Evolutionary conservation across 1,284 basidiomycete genomes (phyloP), one percentile per base, ranked within the genome.

Genomic region (Tremellales sp.): DNA sequence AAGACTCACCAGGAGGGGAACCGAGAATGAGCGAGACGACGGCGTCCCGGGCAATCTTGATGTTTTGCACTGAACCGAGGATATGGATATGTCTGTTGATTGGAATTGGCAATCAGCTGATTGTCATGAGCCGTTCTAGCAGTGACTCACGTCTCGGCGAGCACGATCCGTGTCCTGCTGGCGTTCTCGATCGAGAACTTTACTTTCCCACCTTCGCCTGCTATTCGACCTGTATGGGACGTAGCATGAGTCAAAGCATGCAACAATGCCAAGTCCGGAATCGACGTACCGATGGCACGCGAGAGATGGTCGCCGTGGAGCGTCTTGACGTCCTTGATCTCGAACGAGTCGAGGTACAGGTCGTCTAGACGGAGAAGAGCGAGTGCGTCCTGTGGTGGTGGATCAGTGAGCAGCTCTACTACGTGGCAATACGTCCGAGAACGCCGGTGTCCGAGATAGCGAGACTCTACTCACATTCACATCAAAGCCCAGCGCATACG

Each of bases 111-210:
- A 24, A 41, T 48, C 22, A 53, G 22, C 5, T 19, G 36, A 45
- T 35, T 33, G 21, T 40, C 45, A 25, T 6, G n/a, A 16, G 31
- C 34, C 43, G 28, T 34, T 34, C 22, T 8, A 22, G 29, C 27
- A 36, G 18, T 10, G 34, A 36, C 87, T 53, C 65, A 92, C 86
- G 91, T 94, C 70, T 98, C 94, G 19, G 94, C 94, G 33, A 98
- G 81, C 27, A 98, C 90, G 48, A 98, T 92, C 29, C 94, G 85
- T 19, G 94, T 98, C 50, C 94, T 81, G 61, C 86, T 93, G 2
- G 92, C 83, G 64, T 98, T 98, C 76, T 98, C 94, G 48, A 98
- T 97, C 0, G 94, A 94, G 72, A 97, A 97, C 67, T 97, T 91
- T 3, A 94, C 97, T 74, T 95, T 93, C 40, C 94, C 94, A 56